These are phyloP conservation scores for Aquanectria penicillioides DNA, from an alignment of 2,329 filamentous ascomycete species.

Conservation along the genomic window DNA sequence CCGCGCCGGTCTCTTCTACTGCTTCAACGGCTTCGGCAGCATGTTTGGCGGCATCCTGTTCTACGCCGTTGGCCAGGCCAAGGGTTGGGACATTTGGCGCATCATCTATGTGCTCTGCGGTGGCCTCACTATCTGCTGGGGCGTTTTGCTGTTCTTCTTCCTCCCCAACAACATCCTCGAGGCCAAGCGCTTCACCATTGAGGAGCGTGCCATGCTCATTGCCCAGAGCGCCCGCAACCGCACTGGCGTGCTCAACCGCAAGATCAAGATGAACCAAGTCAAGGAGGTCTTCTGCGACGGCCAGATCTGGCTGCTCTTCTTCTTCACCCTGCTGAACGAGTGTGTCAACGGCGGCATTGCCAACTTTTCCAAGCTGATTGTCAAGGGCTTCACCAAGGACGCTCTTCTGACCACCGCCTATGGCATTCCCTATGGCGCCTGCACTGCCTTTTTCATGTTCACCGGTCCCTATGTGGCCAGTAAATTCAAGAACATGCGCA, in stretches of 20 bases:
- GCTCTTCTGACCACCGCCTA: conserved; percentile 56
- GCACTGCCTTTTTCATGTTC: conserved; percentile 64
- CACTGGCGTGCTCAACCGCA: conserved; percentile 58
- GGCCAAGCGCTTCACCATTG: conserved; percentile 36
- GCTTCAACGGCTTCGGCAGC: conserved; percentile 56
- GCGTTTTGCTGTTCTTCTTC: conserved; percentile 52
- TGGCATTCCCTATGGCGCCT: conserved; percentile 64
- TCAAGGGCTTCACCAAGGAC: conserved; percentile 57
- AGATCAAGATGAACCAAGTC: conserved; percentile 61
- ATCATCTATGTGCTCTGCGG: conserved; percentile 65
- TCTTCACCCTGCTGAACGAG: conserved; percentile 66
- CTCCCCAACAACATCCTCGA: conserved; percentile 60
- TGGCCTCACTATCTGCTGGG: conserved; percentile 59
- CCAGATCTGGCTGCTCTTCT: conserved; percentile 62
- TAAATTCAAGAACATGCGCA: conserved; percentile 60
- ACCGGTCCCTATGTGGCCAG: conserved; percentile 62
- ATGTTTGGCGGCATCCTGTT: conserved; percentile 59
- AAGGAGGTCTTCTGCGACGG: conserved; percentile 59
- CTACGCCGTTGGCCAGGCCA: conserved; percentile 64
- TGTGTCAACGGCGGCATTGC: conserved; percentile 64
- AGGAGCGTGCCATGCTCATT: conserved; percentile 59
- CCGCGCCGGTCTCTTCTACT: conserved; percentile 53
- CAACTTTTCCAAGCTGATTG: conserved; percentile 65
- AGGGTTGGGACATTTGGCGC: conserved; percentile 57
- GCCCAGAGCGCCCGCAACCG: conserved; percentile 66